Percentiles rank a stretch among this genome's conserved stretches.
These are phyloP conservation scores for Adansonia gregorii DNA, from an alignment of 441 rosid species.

Conservation along the genomic window DNA sequence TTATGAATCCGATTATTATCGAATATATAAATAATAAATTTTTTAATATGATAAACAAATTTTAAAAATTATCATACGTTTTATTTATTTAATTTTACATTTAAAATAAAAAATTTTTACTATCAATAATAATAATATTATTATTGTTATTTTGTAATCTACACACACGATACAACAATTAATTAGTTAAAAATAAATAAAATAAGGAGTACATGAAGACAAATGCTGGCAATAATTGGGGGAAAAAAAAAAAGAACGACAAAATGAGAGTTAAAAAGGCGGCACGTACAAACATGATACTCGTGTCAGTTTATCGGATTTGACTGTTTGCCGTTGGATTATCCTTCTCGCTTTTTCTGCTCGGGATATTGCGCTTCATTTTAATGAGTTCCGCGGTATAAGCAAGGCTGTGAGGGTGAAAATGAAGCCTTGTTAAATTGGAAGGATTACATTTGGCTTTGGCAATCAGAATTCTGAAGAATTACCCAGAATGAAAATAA, in stretches of 20 bases:
- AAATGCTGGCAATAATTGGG: not conserved
- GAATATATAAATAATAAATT: too few species aligned
- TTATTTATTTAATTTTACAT: too few species aligned
- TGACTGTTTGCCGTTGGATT: constrained; percentile 7
- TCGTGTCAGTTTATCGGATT: not conserved
- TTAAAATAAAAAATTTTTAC: too few species aligned
- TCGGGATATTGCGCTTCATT: not conserved
- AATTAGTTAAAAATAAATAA: too few species aligned
- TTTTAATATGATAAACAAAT: too few species aligned
- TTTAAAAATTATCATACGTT: too few species aligned
- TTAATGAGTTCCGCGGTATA: not conserved
- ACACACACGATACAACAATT: too few species aligned
- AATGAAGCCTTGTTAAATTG: constrained; percentile 6
- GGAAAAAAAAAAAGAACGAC: not conserved
- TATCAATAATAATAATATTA: too few species aligned
- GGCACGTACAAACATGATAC: not conserved
- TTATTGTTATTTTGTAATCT: too few species aligned
- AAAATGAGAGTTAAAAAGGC: not conserved
- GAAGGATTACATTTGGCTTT: not conserved
- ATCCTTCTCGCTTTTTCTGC: not conserved
- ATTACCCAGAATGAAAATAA: constrained; percentile 11
- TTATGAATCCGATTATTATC: too few species aligned
- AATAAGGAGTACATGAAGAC: not conserved
- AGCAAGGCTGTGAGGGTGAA: not conserved
- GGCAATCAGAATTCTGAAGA: constrained; percentile 5